A percentile compares a stretch with the other conserved stretches of the same genome.
phyloP scores from a whole-genome alignment of 495 filamentous ascomycete genomes.

The Penicillium robsamsonii region DNA sequence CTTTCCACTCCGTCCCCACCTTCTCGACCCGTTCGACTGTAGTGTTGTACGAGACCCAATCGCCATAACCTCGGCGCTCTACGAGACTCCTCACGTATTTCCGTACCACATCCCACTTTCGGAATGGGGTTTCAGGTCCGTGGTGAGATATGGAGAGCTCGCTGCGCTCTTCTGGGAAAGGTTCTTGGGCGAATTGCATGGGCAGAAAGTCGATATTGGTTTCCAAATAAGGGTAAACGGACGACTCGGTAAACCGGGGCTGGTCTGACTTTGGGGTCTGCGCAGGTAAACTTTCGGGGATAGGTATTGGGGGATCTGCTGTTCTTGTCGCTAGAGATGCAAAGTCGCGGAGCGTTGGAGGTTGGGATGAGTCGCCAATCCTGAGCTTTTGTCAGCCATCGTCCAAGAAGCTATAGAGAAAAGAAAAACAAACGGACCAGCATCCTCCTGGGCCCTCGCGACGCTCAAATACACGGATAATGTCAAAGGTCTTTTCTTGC shows the following conservation, averaged over 20 bases:
- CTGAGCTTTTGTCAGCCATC: not conserved
- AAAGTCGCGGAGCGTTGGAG: slow-evolving; percentile 1
- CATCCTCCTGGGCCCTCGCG: slow-evolving; percentile 45
- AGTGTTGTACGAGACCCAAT: slow-evolving; percentile 3
- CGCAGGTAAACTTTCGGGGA: not conserved
- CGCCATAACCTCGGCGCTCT: not conserved
- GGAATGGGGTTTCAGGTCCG: not conserved
- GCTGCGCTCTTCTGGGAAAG: not conserved
- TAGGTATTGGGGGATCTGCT: not conserved
- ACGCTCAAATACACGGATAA: slow-evolving; percentile 51
- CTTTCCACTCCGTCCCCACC: slow-evolving; percentile 8
- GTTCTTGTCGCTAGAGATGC: not conserved
- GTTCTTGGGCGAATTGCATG: not conserved
- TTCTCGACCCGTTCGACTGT: slow-evolving; percentile 22
- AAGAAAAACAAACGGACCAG: slow-evolving; percentile 33
- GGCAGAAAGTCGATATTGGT: not conserved
- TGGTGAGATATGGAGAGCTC: not conserved
- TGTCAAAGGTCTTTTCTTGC: slow-evolving; percentile 46
- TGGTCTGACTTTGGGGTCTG: not conserved
- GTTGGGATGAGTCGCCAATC: not conserved
- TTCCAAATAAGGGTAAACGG: not conserved
- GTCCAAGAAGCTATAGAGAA: not conserved
- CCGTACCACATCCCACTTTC: not conserved
- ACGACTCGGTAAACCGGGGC: not conserved
- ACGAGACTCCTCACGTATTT: not conserved